A percentile compares a stretch with the other conserved stretches of the same genome.
phyloP scores from a whole-genome alignment of 257 asterid genomes.

The Echites panduratus region DNA sequence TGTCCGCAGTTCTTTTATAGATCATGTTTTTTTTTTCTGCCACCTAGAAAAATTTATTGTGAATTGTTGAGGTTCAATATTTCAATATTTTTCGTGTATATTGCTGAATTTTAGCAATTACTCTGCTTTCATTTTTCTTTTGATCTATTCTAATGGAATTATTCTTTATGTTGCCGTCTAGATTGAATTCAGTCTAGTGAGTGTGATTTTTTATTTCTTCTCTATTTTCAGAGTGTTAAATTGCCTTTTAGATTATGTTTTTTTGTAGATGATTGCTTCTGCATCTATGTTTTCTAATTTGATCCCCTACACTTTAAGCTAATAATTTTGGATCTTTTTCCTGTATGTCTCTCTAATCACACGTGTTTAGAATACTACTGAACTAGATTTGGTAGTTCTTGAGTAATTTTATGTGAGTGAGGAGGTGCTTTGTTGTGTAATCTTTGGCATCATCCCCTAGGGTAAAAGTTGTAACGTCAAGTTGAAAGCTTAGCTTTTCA shows the following conservation, averaged over 20 bases:
- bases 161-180: background rate
- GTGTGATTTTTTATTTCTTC: background rate
- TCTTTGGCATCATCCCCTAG: background rate
- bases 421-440: background rate
- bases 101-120: background rate
- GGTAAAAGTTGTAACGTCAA: constrained; percentile 8
- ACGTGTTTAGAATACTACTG: background rate
- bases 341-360: background rate
- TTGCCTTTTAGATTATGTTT: background rate
- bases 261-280: background rate
- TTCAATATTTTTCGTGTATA: background rate
- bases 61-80: background rate
- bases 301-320: background rate
- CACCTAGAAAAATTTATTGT: constrained; percentile 9
- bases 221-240: background rate
- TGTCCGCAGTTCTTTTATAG: background rate
- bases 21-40: background rate
- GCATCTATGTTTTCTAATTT: background rate
- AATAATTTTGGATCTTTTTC: background rate
- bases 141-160: background rate
- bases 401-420: background rate
- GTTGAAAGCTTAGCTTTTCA: background rate
- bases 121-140: background rate
- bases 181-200: background rate
- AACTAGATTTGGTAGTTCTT: background rate